These are phyloP conservation scores for Mentha longifolia DNA, from an alignment of 257 asterid genomes.

Conservation along the genomic window DNA sequence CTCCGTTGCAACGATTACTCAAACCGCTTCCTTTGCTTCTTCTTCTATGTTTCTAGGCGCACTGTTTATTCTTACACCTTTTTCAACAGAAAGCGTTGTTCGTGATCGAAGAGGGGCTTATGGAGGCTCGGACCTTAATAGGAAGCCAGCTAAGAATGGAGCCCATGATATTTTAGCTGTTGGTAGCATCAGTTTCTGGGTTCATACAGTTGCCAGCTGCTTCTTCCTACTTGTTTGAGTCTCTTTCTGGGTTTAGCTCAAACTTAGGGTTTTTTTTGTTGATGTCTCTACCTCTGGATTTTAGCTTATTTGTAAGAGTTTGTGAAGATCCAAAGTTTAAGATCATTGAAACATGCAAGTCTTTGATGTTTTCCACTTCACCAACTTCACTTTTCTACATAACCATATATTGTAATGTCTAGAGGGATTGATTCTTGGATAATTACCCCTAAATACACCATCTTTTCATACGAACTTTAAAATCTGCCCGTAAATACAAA, in stretches of 20 bases:
- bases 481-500: too few species aligned
- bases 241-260: background rate
- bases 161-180: slow-evolving; percentile 8
- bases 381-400: too few species aligned
- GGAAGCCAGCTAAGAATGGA: slow-evolving; percentile 30
- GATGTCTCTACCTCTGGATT: background rate
- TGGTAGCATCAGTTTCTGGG: slow-evolving; percentile 20
- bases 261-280: too few species aligned
- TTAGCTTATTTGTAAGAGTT: background rate
- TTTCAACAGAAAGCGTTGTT: slow-evolving; percentile 18
- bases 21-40: background rate
- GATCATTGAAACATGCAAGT: too few species aligned
- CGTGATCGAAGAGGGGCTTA: slow-evolving; percentile 30
- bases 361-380: too few species aligned
- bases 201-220: slow-evolving; percentile 20
- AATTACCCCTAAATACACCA: too few species aligned
- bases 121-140: slow-evolving; percentile 30
- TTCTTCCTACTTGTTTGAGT: slow-evolving; percentile 26
- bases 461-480: too few species aligned
- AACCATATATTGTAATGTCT: too few species aligned
- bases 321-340: too few species aligned
- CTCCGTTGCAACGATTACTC: background rate
- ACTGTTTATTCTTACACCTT: background rate
- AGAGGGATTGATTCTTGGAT: too few species aligned
- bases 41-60: background rate